These are phyloP conservation scores for Penicillium mononematosum DNA, from an alignment of 495 filamentous ascomycete species.

Conservation along the genomic window DNA sequence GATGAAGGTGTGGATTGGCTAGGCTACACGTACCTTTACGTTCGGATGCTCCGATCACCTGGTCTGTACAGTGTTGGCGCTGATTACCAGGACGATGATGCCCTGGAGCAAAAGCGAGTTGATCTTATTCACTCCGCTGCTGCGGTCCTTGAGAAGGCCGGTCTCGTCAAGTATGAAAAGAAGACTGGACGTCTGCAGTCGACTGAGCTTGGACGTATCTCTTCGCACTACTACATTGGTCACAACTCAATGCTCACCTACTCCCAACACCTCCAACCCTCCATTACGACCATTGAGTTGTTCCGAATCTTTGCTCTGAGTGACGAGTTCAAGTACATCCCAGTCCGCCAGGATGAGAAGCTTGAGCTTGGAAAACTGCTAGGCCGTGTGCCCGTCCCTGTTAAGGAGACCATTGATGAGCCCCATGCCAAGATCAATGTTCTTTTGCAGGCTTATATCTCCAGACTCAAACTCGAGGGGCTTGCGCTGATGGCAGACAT, in stretches of 20 bases:
- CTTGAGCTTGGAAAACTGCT: slow-evolving; percentile 91
- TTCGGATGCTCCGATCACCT: slow-evolving; percentile 95
- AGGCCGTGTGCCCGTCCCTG: slow-evolving; percentile 85
- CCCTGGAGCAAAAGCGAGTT: slow-evolving; percentile 92
- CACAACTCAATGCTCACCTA: slow-evolving; percentile 95
- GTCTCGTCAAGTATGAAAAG: slow-evolving; percentile 92
- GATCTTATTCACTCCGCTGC: slow-evolving; percentile 96
- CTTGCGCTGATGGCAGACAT: slow-evolving; percentile 96
- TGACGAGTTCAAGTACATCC: slow-evolving; percentile 99
- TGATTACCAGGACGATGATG: slow-evolving; percentile 89
- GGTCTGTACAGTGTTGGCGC: slow-evolving; percentile 94
- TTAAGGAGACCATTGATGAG: slow-evolving; percentile 97
- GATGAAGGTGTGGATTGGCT: slow-evolving; percentile 98
- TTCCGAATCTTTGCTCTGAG: slow-evolving; percentile 98
- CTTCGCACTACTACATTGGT: slow-evolving; percentile 98
- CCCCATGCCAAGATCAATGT: slow-evolving; percentile 99
- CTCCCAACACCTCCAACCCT: slow-evolving; percentile 91
- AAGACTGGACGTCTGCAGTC: slow-evolving; percentile 84
- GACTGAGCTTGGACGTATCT: slow-evolving; percentile 91
- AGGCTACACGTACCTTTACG: slow-evolving; percentile 96
- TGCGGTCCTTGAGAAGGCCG: slow-evolving; percentile 79
- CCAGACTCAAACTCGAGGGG: slow-evolving; percentile 88
- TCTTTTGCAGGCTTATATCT: slow-evolving; percentile 96
- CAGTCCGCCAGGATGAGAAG: slow-evolving; percentile 96
- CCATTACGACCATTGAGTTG: slow-evolving; percentile 85